Base-by-base conservation (phyloP, 106 monocot genomes). In the Gastrodia elata region DNA sequence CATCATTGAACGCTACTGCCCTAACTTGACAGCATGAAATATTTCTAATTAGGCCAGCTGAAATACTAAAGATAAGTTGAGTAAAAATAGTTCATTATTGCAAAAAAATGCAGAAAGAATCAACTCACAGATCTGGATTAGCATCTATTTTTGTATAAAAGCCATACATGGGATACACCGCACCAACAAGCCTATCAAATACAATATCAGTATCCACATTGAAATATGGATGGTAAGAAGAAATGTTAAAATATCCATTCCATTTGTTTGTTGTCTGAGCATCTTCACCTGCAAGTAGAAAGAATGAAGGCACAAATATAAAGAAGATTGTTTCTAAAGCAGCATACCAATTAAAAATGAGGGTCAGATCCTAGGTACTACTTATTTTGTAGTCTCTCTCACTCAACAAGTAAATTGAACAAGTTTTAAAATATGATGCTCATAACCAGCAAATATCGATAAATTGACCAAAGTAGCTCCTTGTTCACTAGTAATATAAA, bases 121-220 rank as follows among this genome's bases (percentile, higher is more conserved):
- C 1, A 71, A 88, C 97, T 86, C 77, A 97, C 97, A 97, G 71
- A 85, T 97, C 97, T 76, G 97, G 90, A 83, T 90, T 93, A 8
- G 75, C 72, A 72, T 88, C 90, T 65, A 93, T 90, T 80, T 97
- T 97, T 56, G 86, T 79, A 55, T 56, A 75, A 74, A 97, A 95
- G 70, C 79, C 86, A 81, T 83, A 67, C 71, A 83, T 86, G n/a
- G 93, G 89, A 79, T 87, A 82, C 25, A 97, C 57, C 43, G 93
- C 93, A 82, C 80, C 73, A 59, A 93, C 67, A 44, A 93, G 30
- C 44, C 97, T 93, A 78, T 93, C 97, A 72, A 91, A 82, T 56
- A 97, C 93, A 52, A 88, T 70, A 84, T 97, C 93, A 43, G 97
- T 86, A 70, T 97, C 92, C 46, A 97, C 86, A 75, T 97, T 85